phyloP scores from a whole-genome alignment of 108 stramenopile genomes.

The Ochromonas danica region DNA sequence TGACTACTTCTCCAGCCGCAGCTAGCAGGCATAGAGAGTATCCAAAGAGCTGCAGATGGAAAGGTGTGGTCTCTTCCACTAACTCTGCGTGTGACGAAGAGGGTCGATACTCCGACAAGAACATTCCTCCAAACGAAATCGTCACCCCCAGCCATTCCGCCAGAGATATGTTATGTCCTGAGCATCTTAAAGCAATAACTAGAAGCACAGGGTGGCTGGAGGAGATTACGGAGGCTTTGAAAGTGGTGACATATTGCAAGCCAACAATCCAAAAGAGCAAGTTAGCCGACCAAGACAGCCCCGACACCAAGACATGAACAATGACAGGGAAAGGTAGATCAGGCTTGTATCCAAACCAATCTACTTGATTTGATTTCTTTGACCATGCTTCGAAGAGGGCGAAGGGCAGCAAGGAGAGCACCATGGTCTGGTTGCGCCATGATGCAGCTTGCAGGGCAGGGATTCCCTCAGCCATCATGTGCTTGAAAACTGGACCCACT shows the following conservation, averaged over 20 bases:
- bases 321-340: conserved; percentile 5
- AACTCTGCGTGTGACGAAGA: not conserved
- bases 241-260: not conserved
- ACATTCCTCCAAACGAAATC: not conserved
- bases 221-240: not conserved
- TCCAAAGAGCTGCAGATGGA: not conserved
- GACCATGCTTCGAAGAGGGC: conserved; percentile 5
- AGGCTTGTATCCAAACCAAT: conserved; percentile 18
- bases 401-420: not conserved
- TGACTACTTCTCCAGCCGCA: conserved; percentile 14
- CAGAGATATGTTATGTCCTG: not conserved
- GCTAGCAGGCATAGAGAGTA: not conserved
- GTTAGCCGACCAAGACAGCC: conserved; percentile 19
- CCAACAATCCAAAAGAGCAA: conserved; percentile 6
- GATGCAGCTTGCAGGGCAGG: not conserved
- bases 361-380: conserved; percentile 11
- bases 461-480: conserved; percentile 7
- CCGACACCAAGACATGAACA: conserved; percentile 4
- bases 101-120: not conserved
- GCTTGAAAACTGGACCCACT: conserved; percentile 27
- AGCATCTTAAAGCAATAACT: not conserved
- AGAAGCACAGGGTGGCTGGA: conserved; percentile 9
- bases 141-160: not conserved
- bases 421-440: conserved; percentile 23
- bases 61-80: not conserved